Evolutionary conservation across 2,329 filamentous ascomycete species (phyloP), one percentile per base, ranked within the genome.

Genomic region (Trichoderma lentiforme): DNA sequence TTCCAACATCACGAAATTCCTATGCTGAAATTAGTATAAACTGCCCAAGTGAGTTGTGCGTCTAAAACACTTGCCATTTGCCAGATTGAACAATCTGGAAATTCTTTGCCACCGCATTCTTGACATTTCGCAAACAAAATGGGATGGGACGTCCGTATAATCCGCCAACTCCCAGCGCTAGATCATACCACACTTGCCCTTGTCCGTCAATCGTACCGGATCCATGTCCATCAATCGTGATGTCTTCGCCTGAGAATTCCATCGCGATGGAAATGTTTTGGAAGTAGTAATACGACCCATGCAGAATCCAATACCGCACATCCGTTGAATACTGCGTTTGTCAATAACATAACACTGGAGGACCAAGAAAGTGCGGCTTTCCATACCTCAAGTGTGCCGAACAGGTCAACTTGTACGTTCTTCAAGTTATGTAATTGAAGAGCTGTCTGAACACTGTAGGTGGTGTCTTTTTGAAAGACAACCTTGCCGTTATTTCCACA

Each of bases 1-100:
- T 57, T 67, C 64, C 24, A 67, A 8, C 64, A 67, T 67, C 9
- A 67, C 47, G 28, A 67, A 67, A n/a, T 67, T 67, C 64, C 64
- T 67, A 15, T n/a, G 1, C 7, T n/a, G 8, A 57, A 0, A 57
- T 39, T n/a, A 65, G 28, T 24, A 36, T 6, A 28, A 6, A n/a
- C 2, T 12, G 4, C 11, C 11, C 9, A 18, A n/a, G 6, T 14
- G 32, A 6, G 9, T 21, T 26, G n/a, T n/a, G 4, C 0, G 8
- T 0, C 1, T 8, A n/a, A 32, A 4, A 34, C 4, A 28, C 43
- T 34, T 57, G 14, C 64, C 64, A 67, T 67, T 67, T 67, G 36
- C 64, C 64, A 11, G 64, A 67, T n/a, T 67, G 64, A 9, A 67
- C 30, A 14, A 67, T 67, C 14, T 39, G 26, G n/a, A 67, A 67